phyloP scores from a whole-genome alignment of 2,329 filamentous ascomycete species.

The Neofusicoccum parvum region DNA sequence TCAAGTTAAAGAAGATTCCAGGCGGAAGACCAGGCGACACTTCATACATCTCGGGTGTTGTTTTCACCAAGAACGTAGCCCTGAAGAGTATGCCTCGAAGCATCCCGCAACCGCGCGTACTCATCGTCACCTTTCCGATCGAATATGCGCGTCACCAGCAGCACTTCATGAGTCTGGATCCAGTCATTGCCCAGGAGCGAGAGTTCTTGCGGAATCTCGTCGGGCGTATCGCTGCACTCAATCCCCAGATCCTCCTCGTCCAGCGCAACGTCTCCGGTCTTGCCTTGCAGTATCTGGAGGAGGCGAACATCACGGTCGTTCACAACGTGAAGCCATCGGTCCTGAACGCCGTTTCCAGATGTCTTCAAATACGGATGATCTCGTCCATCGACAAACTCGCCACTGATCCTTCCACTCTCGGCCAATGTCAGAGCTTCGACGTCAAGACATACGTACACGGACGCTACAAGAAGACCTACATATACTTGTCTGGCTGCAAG shows the following conservation, averaged over 20 bases:
- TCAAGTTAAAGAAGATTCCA: conserved; percentile 95
- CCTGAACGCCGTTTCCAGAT: conserved; percentile 90
- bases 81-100: conserved; percentile 93
- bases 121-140: conserved; percentile 92
- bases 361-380: conserved; percentile 88
- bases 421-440: conserved; percentile 83
- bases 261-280: conserved; percentile 91
- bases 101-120: conserved; percentile 80
- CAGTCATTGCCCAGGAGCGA: conserved; percentile 93
- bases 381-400: conserved; percentile 94
- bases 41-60: conserved; percentile 92
- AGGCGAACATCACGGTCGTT: conserved; percentile 87
- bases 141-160: conserved; percentile 92
- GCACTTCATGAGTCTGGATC: conserved; percentile 97
- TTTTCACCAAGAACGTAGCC: conserved; percentile 96
- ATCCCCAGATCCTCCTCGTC: conserved; percentile 84
- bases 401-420: conserved; percentile 72
- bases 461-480: conserved; percentile 87
- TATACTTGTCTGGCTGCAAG: conserved; percentile 88
- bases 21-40: conserved; percentile 89
- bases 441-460: conserved; percentile 92
- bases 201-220: conserved; percentile 92
- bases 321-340: conserved; percentile 98
- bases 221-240: conserved; percentile 82
- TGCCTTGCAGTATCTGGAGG: conserved; percentile 82